phyloP scores from a whole-genome alignment of 1,284 basidiomycete species.

The Xerocomus minutiporus region DNA sequence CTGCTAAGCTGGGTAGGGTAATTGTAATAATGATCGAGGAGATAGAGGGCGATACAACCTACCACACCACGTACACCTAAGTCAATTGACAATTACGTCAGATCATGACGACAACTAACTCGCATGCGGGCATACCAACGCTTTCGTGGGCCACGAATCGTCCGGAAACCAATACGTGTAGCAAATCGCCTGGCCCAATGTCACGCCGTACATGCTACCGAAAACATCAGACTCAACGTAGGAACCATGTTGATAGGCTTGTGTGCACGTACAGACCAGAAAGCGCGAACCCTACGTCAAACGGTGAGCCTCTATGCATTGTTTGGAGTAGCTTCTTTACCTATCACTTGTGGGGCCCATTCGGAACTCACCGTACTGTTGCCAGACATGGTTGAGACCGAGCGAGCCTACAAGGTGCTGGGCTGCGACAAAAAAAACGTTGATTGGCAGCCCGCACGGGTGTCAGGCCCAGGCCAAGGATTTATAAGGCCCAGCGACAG shows the following conservation, averaged over 20 bases:
- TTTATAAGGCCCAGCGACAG: no score
- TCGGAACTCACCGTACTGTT: neutral
- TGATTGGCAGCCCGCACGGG: no score
- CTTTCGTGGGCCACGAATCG: neutral
- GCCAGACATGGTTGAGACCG: no score
- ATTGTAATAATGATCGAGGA: neutral
- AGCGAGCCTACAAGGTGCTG: no score
- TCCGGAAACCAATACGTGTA: constrained; percentile 36
- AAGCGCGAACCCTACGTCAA: constrained; percentile 2
- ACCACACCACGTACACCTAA: no score
- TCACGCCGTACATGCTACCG: constrained; percentile 7
- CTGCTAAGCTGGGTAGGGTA: neutral
- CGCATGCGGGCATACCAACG: constrained; percentile 1
- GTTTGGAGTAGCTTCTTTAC: neutral
- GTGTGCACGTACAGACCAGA: constrained; percentile 4
- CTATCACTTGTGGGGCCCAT: constrained; percentile 10
- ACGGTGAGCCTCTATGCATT: neutral
- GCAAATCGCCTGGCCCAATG: constrained; percentile 34
- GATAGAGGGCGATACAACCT: neutral
- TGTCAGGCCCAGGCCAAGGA: no score
- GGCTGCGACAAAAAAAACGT: no score
- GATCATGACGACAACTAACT: neutral
- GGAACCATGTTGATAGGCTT: no score
- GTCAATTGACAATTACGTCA: neutral
- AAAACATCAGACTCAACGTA: constrained; percentile 32